Evolutionary conservation across 176 grass and related monocot species (phyloP), one percentile per base, ranked within the genome.

Genomic region (Rhynchospora pubera): DNA sequence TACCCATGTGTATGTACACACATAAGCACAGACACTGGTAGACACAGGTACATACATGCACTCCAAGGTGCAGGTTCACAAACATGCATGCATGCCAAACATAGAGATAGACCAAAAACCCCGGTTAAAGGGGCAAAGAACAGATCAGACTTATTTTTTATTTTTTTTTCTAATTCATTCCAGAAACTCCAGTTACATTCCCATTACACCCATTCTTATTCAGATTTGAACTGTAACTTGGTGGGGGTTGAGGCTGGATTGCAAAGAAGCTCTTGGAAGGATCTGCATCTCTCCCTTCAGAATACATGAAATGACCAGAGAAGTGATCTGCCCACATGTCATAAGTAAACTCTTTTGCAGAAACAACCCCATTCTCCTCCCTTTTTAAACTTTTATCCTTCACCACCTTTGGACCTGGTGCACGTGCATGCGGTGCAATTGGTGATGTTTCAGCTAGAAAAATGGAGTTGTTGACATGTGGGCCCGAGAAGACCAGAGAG

Each of bases 301-400:
- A 85, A 23, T 85, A 87, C 62, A 94, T 78, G 47, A 92, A 82
- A 84, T 84, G 82, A 12, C 87, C 87, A 42, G 92, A 86, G 62
- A 98, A 94, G 86, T 94, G 86, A 85, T 98, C 79, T 43, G 90
- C 95, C 95, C 95, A 98, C n/a, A 98, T 98, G 83, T 98, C 89
- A 53, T 98, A 98, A 10, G 79, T 87, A 78, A 91, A 92, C 50
- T 94, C 89, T 82, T 89, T 93, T 85, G 79, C 83, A 7, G 32
- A 13, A 4, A 14, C 50, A 78, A 44, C 57, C 5, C 62, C 84
- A 13, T 87, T 82, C 52, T 88, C 87, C 9, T 88, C 84, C 67
- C 65, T 72, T 88, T 93, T 79, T 48, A 63, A 47, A 9, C 48
- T 74, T 74, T 89, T 98, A 50, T 88, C 85, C 89, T 93, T 98